A percentile compares a stretch with the other conserved stretches of the same genome.
phyloP scores from a whole-genome alignment of 345 rosid species.

The Euphorbia lathyris region DNA sequence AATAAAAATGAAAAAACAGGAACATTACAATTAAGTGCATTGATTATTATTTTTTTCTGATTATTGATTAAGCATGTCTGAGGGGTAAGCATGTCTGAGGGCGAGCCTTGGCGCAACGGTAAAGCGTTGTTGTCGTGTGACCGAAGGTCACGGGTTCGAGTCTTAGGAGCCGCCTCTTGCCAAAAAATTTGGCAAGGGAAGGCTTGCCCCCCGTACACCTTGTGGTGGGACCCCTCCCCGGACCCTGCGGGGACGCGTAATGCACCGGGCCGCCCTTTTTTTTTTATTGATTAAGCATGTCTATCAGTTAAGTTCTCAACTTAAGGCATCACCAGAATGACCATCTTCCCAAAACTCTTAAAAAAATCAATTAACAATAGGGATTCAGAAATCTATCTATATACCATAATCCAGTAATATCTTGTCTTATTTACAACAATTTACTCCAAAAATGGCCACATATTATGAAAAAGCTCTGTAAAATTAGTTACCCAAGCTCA shows the following conservation, averaged over 20 bases:
- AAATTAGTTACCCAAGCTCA: too few species aligned
- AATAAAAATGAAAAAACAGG: background rate
- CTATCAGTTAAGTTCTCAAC: background rate
- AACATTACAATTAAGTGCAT: background rate
- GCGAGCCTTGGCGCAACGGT: too few species aligned
- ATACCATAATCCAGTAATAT: background rate
- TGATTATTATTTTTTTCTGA: background rate
- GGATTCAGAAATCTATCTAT: background rate
- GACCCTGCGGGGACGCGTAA: too few species aligned
- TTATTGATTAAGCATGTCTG: background rate
- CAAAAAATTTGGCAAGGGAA: too few species aligned
- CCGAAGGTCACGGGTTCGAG: too few species aligned
- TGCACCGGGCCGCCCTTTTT: too few species aligned
- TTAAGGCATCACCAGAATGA: background rate
- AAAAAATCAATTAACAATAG: background rate
- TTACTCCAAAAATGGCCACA: background rate
- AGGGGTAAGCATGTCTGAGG: too few species aligned
- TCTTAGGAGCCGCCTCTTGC: too few species aligned
- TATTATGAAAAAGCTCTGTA: background rate
- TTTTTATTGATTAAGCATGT: too few species aligned
- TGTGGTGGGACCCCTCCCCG: too few species aligned
- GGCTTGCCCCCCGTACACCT: too few species aligned
- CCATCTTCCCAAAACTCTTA: background rate
- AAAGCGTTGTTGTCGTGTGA: too few species aligned
- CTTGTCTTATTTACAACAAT: background rate